Percentiles rank a stretch among this genome's conserved stretches.
Evolutionary conservation across 2,329 filamentous ascomycete species (phyloP).

Genomic region (Penicillium sp.): DNA sequence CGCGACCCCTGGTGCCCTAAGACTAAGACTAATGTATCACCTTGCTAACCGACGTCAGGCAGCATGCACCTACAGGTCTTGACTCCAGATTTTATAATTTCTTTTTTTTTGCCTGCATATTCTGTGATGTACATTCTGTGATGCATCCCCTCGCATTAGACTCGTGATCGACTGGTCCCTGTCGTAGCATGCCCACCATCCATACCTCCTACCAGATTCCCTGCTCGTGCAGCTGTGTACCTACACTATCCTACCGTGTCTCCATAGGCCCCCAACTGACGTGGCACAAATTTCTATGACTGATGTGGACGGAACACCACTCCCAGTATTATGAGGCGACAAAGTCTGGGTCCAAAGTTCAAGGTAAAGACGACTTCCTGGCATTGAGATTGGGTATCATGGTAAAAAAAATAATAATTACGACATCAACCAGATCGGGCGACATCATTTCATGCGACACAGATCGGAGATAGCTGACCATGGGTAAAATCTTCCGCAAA

Average conservation of each 20-base stretch:
- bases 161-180: not conserved
- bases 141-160: not conserved
- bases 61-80: not conserved
- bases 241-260: not conserved
- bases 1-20: not conserved
- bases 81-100: not conserved
- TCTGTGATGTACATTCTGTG: not conserved
- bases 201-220: not conserved
- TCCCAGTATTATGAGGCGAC: not conserved
- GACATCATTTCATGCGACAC: slow-evolving; percentile 8
- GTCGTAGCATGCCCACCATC: not conserved
- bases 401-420: not conserved
- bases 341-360: not conserved
- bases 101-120: not conserved
- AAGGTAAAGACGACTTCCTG: not conserved
- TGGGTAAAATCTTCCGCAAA: not conserved
- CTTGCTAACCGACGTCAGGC: slow-evolving; percentile 1
- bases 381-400: slow-evolving; percentile 22
- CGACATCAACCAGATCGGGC: not conserved
- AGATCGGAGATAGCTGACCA: slow-evolving; percentile 16
- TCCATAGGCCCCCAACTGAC: not conserved
- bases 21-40: not conserved
- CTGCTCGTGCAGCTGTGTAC: not conserved
- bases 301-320: not conserved
- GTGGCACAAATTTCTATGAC: not conserved